phyloP scores from a whole-genome alignment of 1,139 yeast genomes.

The Saccharomyces hybrid region DNA sequence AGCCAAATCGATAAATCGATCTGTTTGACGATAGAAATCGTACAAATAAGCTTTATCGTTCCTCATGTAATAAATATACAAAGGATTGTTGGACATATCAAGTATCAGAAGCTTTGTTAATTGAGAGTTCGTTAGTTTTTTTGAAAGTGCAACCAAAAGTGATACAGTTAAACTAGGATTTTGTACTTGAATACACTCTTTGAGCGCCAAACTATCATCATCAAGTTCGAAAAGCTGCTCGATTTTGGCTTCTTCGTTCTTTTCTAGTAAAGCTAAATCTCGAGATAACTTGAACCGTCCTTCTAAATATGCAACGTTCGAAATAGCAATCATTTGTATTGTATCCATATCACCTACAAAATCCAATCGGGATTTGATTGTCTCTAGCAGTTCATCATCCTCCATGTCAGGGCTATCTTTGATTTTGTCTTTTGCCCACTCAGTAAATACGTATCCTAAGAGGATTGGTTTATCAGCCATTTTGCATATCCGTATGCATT shows the following conservation, averaged over 20 bases:
- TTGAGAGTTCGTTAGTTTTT: constrained; percentile 44
- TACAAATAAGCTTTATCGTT: constrained; percentile 35
- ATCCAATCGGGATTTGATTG: constrained; percentile 40
- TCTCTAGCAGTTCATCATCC: constrained; percentile 52
- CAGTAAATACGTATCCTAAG: constrained; percentile 42
- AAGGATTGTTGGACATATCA: constrained; percentile 37
- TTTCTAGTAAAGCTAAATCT: constrained; percentile 59
- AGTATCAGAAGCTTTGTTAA: constrained; percentile 48
- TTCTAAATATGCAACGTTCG: constrained; percentile 70
- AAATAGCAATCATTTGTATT: constrained; percentile 56
- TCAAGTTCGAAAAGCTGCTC: constrained; percentile 62
- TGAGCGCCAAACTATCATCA: constrained; percentile 62
- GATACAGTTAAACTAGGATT: constrained; percentile 58
- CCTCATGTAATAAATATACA: constrained; percentile 38
- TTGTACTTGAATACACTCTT: constrained; percentile 60
- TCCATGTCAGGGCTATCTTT: constrained; percentile 44
- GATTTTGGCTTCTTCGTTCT: constrained; percentile 54
- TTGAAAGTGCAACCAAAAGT: constrained; percentile 48
- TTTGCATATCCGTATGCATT: constrained; percentile 56
- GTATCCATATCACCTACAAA: constrained; percentile 18
- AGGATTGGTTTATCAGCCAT: neutral
- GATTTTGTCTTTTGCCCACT: constrained; percentile 80
- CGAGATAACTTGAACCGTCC: constrained; percentile 70
- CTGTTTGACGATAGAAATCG: constrained; percentile 57
- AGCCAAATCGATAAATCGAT: constrained; percentile 42